Conservation (phyloP, 176 grass and related monocot genomes). For the Phyllostachys edulis region DNA sequence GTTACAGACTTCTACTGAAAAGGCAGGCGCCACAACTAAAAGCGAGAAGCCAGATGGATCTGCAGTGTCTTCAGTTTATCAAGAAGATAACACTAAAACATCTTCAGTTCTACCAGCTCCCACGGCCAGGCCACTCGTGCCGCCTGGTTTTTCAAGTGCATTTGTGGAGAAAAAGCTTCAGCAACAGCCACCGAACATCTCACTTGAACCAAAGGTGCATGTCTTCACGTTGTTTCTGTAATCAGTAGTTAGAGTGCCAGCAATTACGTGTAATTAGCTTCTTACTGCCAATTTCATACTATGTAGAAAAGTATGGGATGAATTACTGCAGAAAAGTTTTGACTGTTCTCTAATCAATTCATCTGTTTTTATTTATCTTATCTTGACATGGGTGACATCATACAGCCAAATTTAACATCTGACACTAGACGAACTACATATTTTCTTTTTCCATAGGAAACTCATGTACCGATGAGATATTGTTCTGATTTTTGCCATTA, state of each 20-base stretch:
- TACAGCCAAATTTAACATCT: neutral
- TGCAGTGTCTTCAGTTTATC: conserved; percentile 36
- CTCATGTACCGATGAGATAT: neutral
- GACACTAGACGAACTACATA: neutral
- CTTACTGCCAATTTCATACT: neutral
- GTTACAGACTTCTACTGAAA: conserved; percentile 56
- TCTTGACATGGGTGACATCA: neutral
- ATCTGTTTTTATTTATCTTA: neutral
- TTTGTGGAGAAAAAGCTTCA: conserved; percentile 44
- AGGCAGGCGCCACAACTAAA: conserved; percentile 33
- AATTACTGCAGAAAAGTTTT: neutral
- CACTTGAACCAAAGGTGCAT: conserved; percentile 45
- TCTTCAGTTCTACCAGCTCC: conserved; percentile 40
- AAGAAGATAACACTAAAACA: conserved; percentile 41
- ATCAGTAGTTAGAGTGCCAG: neutral
- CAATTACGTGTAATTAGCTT: neutral
- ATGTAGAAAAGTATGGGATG: neutral
- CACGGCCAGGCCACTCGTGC: conserved; percentile 42
- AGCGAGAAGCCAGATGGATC: conserved; percentile 52
- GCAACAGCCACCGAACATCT: conserved; percentile 23
- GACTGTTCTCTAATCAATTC: neutral
- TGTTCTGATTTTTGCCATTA: neutral
- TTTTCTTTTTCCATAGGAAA: neutral
- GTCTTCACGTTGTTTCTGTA: neutral
- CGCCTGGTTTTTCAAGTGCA: conserved; percentile 56